phyloP scores from a whole-genome alignment of 2,329 filamentous ascomycete genomes.

The Myriosclerotinia duriaeana region DNA sequence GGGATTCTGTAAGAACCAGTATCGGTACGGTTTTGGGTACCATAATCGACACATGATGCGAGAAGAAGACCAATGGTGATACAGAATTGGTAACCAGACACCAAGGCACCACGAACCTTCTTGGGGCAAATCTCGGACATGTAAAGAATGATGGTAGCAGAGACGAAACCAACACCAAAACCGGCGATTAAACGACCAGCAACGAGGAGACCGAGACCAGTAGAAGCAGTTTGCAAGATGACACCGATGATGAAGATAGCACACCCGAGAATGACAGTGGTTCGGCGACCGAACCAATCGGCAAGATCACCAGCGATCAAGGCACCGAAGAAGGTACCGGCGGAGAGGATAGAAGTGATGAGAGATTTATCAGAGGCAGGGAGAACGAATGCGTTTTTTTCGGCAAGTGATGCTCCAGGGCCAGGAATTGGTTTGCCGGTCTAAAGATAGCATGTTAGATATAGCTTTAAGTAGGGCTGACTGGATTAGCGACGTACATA shows the following conservation, averaged over 20 bases:
- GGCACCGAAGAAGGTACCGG: slow-evolving; percentile 77
- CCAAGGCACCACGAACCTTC: slow-evolving; percentile 75
- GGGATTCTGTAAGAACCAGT: slow-evolving; percentile 76
- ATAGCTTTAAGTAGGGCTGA: slow-evolving; percentile 14
- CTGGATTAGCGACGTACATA: slow-evolving; percentile 29
- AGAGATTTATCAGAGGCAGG: slow-evolving; percentile 54
- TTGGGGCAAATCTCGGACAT: slow-evolving; percentile 62
- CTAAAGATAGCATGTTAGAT: neutral
- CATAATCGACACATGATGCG: slow-evolving; percentile 73
- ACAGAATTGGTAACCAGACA: slow-evolving; percentile 82
- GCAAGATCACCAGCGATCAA: slow-evolving; percentile 75
- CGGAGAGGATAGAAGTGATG: slow-evolving; percentile 69
- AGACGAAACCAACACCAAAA: slow-evolving; percentile 77
- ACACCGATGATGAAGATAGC: slow-evolving; percentile 70
- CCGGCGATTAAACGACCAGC: slow-evolving; percentile 73
- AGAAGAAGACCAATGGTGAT: slow-evolving; percentile 77
- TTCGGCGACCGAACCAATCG: slow-evolving; percentile 71
- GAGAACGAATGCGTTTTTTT: slow-evolving; percentile 39
- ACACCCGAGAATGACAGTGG: slow-evolving; percentile 58
- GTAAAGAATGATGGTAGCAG: slow-evolving; percentile 78
- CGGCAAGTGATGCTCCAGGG: slow-evolving; percentile 25
- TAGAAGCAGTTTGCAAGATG: slow-evolving; percentile 61
- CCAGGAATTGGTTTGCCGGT: slow-evolving; percentile 31
- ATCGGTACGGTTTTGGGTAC: slow-evolving; percentile 59
- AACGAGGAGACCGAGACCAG: slow-evolving; percentile 49